Evolutionary conservation across 345 rosid species (phyloP), one percentile per base, ranked within the genome.

Genomic region (Brassica rapa): DNA sequence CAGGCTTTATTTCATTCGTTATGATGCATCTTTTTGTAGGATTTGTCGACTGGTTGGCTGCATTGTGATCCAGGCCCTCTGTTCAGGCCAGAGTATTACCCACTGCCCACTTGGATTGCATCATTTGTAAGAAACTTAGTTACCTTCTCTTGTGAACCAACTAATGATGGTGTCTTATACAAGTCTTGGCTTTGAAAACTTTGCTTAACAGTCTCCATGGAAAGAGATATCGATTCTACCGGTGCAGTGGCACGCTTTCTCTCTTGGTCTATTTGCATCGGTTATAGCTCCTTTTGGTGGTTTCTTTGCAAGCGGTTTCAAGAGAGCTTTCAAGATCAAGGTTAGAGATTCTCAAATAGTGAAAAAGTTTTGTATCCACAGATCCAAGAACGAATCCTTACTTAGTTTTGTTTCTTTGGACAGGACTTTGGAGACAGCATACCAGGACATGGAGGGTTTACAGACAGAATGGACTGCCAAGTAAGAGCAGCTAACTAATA

Each of bases 381-480:
- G 14, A 61, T 12, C 73, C 24, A 32, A 41, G 37, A 62, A 66
- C 12, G 11, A 19, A 27, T 64, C 27, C 49, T 62, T 33, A 76
- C 70, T 5, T 76, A 3, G 10, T 12, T 57, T 21, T 41, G 11
- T 76, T 2, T 9, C 3, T 27, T 66, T 79, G 32, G 55, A 60
- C 90, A 95, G 98, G 99, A 95, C 83, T 95, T 95, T 66, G 98
- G 99, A 41, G 99, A 93, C 79, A 92, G 95, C 66, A 95, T 93
- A 80, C 98, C 99, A 6, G 98, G 97, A 72, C 99, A 94, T 80
- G 99, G 97, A 39, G 98, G 99, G 23, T 86, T 95, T 84, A 94
- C 97, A 0, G 97, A 92, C 80, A 83, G 95, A 86, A 92, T 92
- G 98, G 98, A 94, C 77, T 94, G 98, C 85, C 97, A 94, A 88